These are phyloP conservation scores for Saksenaea oblongispora DNA, from an alignment of 371 early-diverging fungal species.

Conservation along the genomic window DNA sequence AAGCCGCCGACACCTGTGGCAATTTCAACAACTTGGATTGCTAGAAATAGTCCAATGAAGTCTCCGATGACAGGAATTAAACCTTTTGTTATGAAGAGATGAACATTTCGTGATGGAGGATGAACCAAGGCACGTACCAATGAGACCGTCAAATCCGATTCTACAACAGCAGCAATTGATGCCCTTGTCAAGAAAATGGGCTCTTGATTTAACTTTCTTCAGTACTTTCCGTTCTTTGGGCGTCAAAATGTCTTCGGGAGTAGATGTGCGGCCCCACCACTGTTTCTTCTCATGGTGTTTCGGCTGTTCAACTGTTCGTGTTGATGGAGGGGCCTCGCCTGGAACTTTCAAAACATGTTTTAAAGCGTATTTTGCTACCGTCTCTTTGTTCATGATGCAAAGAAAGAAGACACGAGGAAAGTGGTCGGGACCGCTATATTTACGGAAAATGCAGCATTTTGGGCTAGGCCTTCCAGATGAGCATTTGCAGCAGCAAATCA, in stretches of 20 bases:
- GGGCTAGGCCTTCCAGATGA: background rate
- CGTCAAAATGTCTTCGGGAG: conserved; percentile 7
- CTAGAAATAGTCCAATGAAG: conserved; percentile 27
- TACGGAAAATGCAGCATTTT: background rate
- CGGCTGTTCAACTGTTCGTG: background rate
- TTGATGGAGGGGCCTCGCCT: background rate
- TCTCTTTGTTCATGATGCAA: background rate
- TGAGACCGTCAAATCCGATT: conserved; percentile 32
- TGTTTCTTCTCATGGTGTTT: background rate
- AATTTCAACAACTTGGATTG: conserved; percentile 21
- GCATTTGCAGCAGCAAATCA: no score
- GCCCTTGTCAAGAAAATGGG: conserved; percentile 23
- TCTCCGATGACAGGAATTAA: conserved; percentile 37
- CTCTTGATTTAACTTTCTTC: conserved; percentile 19
- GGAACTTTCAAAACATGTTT: background rate
- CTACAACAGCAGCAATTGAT: conserved; percentile 23
- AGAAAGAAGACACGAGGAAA: background rate
- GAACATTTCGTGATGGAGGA: background rate
- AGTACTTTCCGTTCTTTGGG: conserved; percentile 14
- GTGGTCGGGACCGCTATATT: background rate
- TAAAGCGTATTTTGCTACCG: background rate
- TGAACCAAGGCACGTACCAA: conserved; percentile 18
- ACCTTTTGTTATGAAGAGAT: conserved; percentile 3
- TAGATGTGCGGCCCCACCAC: conserved; percentile 12
- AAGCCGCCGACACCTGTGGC: conserved; percentile 20